phyloP scores from a whole-genome alignment of 495 filamentous ascomycete genomes.

The Jackrogersella multiformis region DNA sequence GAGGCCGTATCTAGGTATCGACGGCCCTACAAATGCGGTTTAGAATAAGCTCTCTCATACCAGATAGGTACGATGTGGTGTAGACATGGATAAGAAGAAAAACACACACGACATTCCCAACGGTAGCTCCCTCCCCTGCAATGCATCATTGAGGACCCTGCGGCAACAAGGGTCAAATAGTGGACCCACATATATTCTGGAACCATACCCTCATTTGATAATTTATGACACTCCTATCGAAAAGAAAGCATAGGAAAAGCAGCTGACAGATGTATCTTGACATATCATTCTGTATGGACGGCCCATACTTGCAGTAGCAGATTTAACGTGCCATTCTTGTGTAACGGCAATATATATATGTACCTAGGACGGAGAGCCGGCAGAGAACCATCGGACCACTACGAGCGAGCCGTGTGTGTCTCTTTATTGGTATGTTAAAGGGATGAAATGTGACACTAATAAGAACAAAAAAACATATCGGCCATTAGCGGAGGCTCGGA shows the following conservation, averaged over 20 bases:
- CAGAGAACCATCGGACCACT: constrained; percentile 14
- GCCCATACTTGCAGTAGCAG: not conserved
- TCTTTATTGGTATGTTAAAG: constrained; percentile 7
- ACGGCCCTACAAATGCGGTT: too few species aligned
- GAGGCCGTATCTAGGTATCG: too few species aligned
- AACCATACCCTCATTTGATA: constrained; percentile 19
- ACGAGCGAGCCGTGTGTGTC: not conserved
- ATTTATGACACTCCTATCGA: constrained; percentile 2
- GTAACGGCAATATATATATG: not conserved
- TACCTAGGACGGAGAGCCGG: not conserved
- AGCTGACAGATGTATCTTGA: constrained; percentile 17
- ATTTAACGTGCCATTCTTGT: constrained; percentile 4
- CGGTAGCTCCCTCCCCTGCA: constrained; percentile 18
- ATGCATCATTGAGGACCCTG: constrained; percentile 30
- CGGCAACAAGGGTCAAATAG: constrained; percentile 21
- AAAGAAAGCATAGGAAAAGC: constrained; percentile 3
- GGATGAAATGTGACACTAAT: constrained; percentile 11
- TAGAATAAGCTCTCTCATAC: too few species aligned
- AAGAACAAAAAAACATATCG: not conserved
- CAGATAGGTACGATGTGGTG: too few species aligned
- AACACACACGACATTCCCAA: not conserved
- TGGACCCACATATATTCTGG: constrained; percentile 12
- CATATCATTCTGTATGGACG: constrained; percentile 14
- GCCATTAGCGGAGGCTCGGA: constrained; percentile 10
- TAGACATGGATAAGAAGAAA: not conserved